phyloP scores from a whole-genome alignment of 2,329 filamentous ascomycete genomes.

The Talaromyces marneffei region DNA sequence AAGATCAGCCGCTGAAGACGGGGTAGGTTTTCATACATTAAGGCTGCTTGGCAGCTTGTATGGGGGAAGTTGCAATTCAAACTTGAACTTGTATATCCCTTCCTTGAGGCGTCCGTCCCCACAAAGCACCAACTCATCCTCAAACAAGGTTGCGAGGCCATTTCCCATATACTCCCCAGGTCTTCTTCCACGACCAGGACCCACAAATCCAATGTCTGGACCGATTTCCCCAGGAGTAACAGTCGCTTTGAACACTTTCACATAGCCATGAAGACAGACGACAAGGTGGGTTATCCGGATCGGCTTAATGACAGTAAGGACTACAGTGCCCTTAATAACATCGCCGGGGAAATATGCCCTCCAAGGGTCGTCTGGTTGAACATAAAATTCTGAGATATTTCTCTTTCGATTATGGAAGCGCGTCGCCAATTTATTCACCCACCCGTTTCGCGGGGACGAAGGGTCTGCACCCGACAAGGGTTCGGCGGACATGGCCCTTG shows the following conservation, averaged over 20 bases:
- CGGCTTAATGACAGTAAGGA: slow-evolving; percentile 55
- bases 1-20: neutral
- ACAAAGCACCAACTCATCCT: slow-evolving; percentile 59
- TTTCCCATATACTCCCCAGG: slow-evolving; percentile 56
- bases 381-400: slow-evolving; percentile 56
- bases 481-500: slow-evolving; percentile 39
- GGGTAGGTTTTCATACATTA: slow-evolving; percentile 60
- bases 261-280: slow-evolving; percentile 58
- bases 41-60: slow-evolving; percentile 73
- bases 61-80: slow-evolving; percentile 57
- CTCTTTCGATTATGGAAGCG: slow-evolving; percentile 50
- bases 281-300: slow-evolving; percentile 59
- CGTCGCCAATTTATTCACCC: slow-evolving; percentile 51
- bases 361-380: slow-evolving; percentile 59
- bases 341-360: slow-evolving; percentile 59
- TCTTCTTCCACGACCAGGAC: slow-evolving; percentile 49
- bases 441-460: slow-evolving; percentile 38
- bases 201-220: slow-evolving; percentile 46
- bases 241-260: slow-evolving; percentile 60
- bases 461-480: slow-evolving; percentile 28
- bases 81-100: slow-evolving; percentile 61
- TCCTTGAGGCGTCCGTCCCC: slow-evolving; percentile 59
- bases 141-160: slow-evolving; percentile 59
- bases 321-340: slow-evolving; percentile 54
- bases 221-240: slow-evolving; percentile 51